These are phyloP conservation scores for Daedaleopsis nitida DNA, from an alignment of 768 basidiomycete species.

Conservation along the genomic window DNA sequence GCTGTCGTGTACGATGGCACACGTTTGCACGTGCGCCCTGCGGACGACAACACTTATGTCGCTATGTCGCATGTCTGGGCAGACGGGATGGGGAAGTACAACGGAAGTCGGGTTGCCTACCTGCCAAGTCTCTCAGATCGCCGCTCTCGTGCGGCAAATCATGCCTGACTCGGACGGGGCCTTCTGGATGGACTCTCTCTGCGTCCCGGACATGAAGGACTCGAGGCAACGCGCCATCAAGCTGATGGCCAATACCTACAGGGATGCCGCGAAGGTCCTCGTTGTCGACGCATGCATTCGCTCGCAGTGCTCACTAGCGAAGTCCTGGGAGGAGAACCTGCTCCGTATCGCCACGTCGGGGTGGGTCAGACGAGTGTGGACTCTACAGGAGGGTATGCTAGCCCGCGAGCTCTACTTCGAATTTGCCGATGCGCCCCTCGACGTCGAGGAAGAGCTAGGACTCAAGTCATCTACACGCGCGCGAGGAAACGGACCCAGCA, in stretches of 20 bases:
- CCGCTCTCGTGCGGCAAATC: background rate
- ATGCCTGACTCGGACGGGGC: slow-evolving; percentile 8
- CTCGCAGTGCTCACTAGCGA: slow-evolving; percentile 4
- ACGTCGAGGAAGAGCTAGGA: background rate
- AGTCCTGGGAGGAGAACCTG: slow-evolving; percentile 4
- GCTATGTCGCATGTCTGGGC: slow-evolving; percentile 21
- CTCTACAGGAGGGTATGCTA: slow-evolving; percentile 14
- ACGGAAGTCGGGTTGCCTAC: slow-evolving; percentile 14
- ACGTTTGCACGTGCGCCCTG: background rate
- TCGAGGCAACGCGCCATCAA: slow-evolving; percentile 11
- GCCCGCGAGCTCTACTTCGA: slow-evolving; percentile 15
- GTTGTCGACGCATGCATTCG: slow-evolving; percentile 14
- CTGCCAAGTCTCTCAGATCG: slow-evolving; percentile 12
- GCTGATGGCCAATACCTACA: slow-evolving; percentile 19
- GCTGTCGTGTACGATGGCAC: slow-evolving; percentile 1
- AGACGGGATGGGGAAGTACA: slow-evolving; percentile 18
- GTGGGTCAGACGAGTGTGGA: slow-evolving; percentile 16
- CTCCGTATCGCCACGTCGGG: slow-evolving; percentile 10
- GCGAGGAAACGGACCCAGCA: background rate
- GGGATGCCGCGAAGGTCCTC: slow-evolving; percentile 10
- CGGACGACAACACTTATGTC: slow-evolving; percentile 1
- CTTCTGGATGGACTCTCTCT: slow-evolving; percentile 21
- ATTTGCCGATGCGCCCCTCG: slow-evolving; percentile 5
- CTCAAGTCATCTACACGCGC: background rate
- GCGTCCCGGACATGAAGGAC: slow-evolving; percentile 5